Evolutionary conservation across 768 basidiomycete genomes (phyloP), one percentile per base, ranked within the genome.

Genomic region (Lyophyllum shimeji): DNA sequence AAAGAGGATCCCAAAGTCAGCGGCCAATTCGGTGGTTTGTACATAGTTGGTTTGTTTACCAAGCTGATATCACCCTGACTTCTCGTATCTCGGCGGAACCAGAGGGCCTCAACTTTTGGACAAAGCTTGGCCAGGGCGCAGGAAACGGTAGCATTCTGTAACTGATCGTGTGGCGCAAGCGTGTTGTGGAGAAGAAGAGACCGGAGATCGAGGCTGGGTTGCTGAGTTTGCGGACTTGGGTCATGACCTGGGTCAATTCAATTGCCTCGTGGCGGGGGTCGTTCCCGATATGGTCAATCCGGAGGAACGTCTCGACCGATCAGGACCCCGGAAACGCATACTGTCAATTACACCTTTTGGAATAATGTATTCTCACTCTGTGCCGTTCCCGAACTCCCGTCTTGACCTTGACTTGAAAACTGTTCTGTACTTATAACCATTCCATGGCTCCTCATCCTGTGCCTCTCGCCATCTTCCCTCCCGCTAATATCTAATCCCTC

Each of bases 381-480:
- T 40, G 52, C 59, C 51, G 59, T 50, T 60, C 54, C 53, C 15
- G 34, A 37, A 37, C 8, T 42, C 62, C 58, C 60, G 49, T 59
- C 59, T 59, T 57, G 62, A 60, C 59, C 55, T 65, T 62, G 6
- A 25, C 54, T 52, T 13, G 45, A 62, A 60, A 65, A 60, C 53
- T 56, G 58, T 65, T 52, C 59, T 53, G 52, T 72, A 72, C 68
- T 72, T 73, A 73, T 64, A n/a, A 65, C 63, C 50, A 65, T 60
- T 63, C 60, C 61, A 70, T 73, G 72, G 68, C 69, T 49, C 37
- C n/a, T 31, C 34, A 39, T 15, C 34, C 46, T 57, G 47, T 61
- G 57, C 61, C 55, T 59, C 56, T 42, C 52, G 53, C 59, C 62
- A 55, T 55, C 58, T 39, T 55, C 52, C 57, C 31, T 53, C 53